Base-by-base conservation (phyloP, 371 early-diverging fungal genomes). In the Lichtheimia ramosa region DNA sequence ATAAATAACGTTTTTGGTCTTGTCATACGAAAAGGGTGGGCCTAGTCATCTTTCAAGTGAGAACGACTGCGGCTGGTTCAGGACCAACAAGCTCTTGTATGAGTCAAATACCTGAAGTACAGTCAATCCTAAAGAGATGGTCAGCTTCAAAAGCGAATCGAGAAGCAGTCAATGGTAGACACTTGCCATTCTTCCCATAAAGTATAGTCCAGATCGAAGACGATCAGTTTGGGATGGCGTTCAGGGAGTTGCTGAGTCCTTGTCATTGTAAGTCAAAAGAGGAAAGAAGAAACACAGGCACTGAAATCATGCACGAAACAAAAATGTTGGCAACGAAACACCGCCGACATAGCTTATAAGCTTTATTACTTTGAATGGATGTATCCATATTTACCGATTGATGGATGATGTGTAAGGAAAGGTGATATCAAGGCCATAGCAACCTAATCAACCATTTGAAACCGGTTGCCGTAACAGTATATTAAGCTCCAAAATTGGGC, bases 161-260 rank as follows among this genome's bases (percentile, higher is more conserved):
- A 12, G 48, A 13, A 27, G 27, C 27, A 23, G 34, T 48, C 6
- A 15, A 23, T 25, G 40, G 16, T 14, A 15, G 5, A 8, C 3
- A 18, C 54, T 57, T 68, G 77, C 79, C 80, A 82, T 20, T 64
- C 61, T n/a, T 79, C 66, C 82, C 82, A 82, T 21, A 77, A 23
- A 5, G 82, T 82, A 53, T 75, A 82, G 52, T 82, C 82, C 2
- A 82, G 65, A 57, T 82, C 82, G 58, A 82, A 79, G 3, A 75
- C 80, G 42, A 82, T 70, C 64, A 82, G 56, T 24, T 70, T 73
- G 1, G 82, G 82, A 16, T 71, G 56, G 24, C 55, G 60, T 27
- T 54, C 40, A 24, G 63, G 61, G 3, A 62, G 46, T 43, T 58
- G 53, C 27, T 51, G 34, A 34, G 34, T 34, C 34, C 34, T 34